Evolutionary conservation across 768 basidiomycete genomes (phyloP), one percentile per base, ranked within the genome.

Genomic region (Boletus huronensis): DNA sequence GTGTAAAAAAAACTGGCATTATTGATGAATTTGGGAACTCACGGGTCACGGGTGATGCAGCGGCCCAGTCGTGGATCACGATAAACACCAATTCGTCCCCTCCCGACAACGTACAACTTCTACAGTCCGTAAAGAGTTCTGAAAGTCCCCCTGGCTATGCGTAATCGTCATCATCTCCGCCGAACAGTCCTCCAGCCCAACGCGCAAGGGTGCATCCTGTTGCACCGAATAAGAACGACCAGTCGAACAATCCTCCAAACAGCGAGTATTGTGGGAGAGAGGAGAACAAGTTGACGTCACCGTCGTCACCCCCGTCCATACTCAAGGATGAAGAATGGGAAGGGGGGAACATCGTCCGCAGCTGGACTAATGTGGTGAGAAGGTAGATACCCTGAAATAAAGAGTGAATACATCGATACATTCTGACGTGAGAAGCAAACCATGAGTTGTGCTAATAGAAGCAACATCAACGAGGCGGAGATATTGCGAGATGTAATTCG

Each of bases 371-470:
- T 0, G 90, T 93, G 4, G 89, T 85, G 28, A 93, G 80, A 34
- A 93, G 80, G 66, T 93, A 93, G 40, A 89, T 87, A 11, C 86
- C 88, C 90, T 93, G 28, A 39, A 58, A 58, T 42, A 34, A 52
- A 52, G 25, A 17, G 48, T 28, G 52, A 38, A 44, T 23, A 21
- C 35, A 45, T 46, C 34, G 32, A 51, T 31, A 35, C 23, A 13
- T 43, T 52, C 53, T 52, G 52, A 59, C 40, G 56, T 29, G 35
- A 53, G 64, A 58, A 53, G 51, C 55, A 64, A 59, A 90, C 90
- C 90, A 93, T 91, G 44, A 93, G 76, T 65, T 93, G 90, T 7
- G 90, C 86, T 23, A 93, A 77, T 10, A 87, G 70, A 29, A 93
- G 79, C 25, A 93, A 68, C 80, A 93, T 86, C 39, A 93, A 71